phyloP scores from a whole-genome alignment of 1,284 basidiomycete species.

The Marasmius oreades region DNA sequence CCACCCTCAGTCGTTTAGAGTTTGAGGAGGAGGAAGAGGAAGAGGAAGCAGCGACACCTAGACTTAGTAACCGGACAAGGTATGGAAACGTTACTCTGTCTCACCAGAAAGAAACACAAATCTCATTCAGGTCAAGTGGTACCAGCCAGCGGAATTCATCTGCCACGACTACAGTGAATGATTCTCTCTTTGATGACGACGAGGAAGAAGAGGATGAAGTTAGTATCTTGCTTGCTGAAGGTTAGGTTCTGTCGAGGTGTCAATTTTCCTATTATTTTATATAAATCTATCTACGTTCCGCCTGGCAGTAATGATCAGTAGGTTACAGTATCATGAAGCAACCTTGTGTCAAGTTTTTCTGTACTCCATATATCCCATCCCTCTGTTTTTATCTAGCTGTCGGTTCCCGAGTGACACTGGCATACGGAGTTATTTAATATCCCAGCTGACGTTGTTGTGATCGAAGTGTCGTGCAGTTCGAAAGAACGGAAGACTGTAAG shows the following conservation, averaged over 20 bases:
- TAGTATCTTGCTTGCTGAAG: slow-evolving; percentile 30
- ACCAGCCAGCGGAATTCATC: neutral
- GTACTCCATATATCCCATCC: no score
- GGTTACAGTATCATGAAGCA: no score
- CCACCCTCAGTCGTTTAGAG: slow-evolving; percentile 33
- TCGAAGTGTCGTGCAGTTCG: no score
- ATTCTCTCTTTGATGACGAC: slow-evolving; percentile 34
- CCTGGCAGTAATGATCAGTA: neutral
- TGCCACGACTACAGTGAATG: slow-evolving; percentile 13
- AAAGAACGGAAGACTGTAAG: no score
- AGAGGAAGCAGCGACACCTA: slow-evolving; percentile 18
- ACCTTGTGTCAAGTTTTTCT: no score
- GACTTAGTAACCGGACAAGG: slow-evolving; percentile 11
- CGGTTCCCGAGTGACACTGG: no score
- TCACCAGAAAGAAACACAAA: neutral
- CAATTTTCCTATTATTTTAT: neutral
- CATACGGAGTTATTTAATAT: no score
- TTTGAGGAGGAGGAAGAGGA: slow-evolving; percentile 30
- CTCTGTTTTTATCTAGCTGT: no score
- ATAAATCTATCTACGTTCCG: neutral
- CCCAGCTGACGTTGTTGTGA: no score
- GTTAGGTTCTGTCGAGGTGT: slow-evolving; percentile 14
- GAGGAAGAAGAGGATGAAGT: slow-evolving; percentile 39
- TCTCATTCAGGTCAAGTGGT: neutral
- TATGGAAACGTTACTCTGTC: slow-evolving; percentile 4